phyloP scores from a whole-genome alignment of 768 basidiomycete species.

The Sutorius australiensis region DNA sequence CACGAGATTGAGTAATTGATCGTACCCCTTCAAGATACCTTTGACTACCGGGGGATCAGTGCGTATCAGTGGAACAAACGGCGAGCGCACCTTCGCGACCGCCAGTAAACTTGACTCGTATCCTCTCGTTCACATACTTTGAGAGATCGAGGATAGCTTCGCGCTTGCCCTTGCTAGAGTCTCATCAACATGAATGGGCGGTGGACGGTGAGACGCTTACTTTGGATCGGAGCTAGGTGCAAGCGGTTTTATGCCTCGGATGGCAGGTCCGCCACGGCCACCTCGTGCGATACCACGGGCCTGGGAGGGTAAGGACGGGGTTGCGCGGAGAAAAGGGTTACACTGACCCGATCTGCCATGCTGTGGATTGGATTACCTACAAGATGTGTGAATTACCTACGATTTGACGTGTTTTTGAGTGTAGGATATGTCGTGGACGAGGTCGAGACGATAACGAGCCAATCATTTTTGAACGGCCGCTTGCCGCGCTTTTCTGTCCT shows the following conservation, averaged over 20 bases:
- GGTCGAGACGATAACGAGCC: slow-evolving; percentile 4
- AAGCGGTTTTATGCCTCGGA: slow-evolving; percentile 19
- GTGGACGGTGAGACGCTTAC: slow-evolving; percentile 18
- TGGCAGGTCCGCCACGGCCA: slow-evolving; percentile 38
- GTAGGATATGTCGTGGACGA: slow-evolving; percentile 8
- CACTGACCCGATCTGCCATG: slow-evolving; percentile 33
- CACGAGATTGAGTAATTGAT: slow-evolving; percentile 94
- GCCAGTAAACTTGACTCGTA: slow-evolving; percentile 97
- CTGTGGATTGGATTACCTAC: slow-evolving; percentile 19
- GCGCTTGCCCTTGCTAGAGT: slow-evolving; percentile 49
- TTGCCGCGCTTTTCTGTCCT: slow-evolving; percentile 28
- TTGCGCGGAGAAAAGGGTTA: background rate
- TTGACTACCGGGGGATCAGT: slow-evolving; percentile 52
- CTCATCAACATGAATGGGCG: slow-evolving; percentile 26
- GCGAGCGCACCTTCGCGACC: slow-evolving; percentile 77
- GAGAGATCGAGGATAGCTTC: slow-evolving; percentile 95
- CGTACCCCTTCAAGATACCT: slow-evolving; percentile 91
- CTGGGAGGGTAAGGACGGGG: slow-evolving; percentile 38
- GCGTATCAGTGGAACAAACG: background rate
- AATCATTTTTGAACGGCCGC: slow-evolving; percentile 34
- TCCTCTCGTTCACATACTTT: slow-evolving; percentile 89
- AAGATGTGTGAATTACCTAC: slow-evolving; percentile 13
- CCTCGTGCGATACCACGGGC: slow-evolving; percentile 56
- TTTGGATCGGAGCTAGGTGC: slow-evolving; percentile 20
- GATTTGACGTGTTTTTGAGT: slow-evolving; percentile 16